Conservation (phyloP, 2,329 filamentous ascomycete species). For the Myrmaecium sp. region DNA sequence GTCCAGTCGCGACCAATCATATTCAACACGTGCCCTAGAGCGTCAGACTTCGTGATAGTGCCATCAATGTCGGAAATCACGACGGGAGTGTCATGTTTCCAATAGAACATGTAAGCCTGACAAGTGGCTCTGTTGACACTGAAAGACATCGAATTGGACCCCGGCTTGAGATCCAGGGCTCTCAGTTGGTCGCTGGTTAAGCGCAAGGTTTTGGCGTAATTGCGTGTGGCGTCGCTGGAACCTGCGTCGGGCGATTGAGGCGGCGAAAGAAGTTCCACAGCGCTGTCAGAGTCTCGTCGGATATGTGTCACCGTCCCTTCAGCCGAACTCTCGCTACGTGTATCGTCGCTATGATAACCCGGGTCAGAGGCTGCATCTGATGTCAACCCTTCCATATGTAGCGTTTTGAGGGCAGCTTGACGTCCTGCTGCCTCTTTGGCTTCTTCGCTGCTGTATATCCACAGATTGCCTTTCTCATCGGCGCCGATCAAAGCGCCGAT, state of each 20-base stretch:
- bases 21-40: constrained; percentile 82
- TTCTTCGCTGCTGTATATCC: constrained; percentile 97
- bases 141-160: constrained; percentile 89
- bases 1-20: constrained; percentile 98
- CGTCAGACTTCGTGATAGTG: constrained; percentile 96
- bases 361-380: constrained; percentile 78
- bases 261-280: constrained; percentile 46
- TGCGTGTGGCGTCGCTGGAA: constrained; percentile 54
- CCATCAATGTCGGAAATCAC: constrained; percentile 98
- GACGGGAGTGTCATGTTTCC: constrained; percentile 79
- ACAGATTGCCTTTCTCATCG: constrained; percentile 91
- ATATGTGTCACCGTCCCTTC: constrained; percentile 35
- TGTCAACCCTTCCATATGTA: constrained; percentile 35
- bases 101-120: constrained; percentile 81
- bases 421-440: constrained; percentile 79
- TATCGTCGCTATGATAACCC: constrained; percentile 84
- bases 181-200: constrained; percentile 93
- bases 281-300: constrained; percentile 52
- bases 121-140: constrained; percentile 92
- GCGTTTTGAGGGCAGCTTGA: constrained; percentile 33
- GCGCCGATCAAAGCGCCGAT: constrained; percentile 90
- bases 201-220: constrained; percentile 91
- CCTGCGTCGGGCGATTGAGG: constrained; percentile 33
- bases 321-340: constrained; percentile 40
- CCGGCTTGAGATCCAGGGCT: constrained; percentile 60